Evolutionary conservation across 768 basidiomycete genomes (phyloP).

Genomic region (Neoboletus subvelutipes): DNA sequence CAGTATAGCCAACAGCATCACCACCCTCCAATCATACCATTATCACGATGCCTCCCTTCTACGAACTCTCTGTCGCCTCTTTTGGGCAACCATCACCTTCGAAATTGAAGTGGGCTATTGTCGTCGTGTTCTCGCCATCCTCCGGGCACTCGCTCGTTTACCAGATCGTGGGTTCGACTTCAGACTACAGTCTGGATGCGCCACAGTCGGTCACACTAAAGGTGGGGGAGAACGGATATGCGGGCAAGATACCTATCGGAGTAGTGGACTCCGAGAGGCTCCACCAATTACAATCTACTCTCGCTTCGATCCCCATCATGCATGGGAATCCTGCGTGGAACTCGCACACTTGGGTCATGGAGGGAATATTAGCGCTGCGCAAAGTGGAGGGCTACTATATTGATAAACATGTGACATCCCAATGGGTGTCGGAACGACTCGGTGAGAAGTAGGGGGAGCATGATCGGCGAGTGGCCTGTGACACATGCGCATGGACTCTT

Average conservation of each 20-base stretch:
- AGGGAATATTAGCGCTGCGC: conserved; percentile 29
- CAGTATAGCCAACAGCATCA: neutral
- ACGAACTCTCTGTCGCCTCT: conserved; percentile 32
- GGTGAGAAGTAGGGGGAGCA: conserved; percentile 23
- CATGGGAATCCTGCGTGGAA: conserved; percentile 30
- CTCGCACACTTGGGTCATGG: conserved; percentile 33
- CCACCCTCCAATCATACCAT: conserved; percentile 1
- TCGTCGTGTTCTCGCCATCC: conserved; percentile 27
- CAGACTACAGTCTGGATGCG: conserved; percentile 31
- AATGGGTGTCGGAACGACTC: conserved; percentile 31
- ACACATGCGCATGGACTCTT: conserved; percentile 10
- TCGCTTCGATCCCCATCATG: conserved; percentile 26
- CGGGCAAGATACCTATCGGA: conserved; percentile 24
- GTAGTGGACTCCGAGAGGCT: conserved; percentile 30
- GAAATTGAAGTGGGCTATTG: conserved; percentile 28
- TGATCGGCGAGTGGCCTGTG: conserved; percentile 3
- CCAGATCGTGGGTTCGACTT: conserved; percentile 29
- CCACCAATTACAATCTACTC: conserved; percentile 28
- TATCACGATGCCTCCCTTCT: conserved; percentile 32
- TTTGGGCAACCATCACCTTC: conserved; percentile 24
- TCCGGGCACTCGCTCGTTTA: conserved; percentile 32
- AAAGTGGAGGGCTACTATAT: conserved; percentile 29
- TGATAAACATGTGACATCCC: conserved; percentile 30
- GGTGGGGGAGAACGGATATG: conserved; percentile 30
- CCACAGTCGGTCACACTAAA: conserved; percentile 35